A percentile compares a stretch with the other conserved stretches of the same genome.
Conservation (phyloP, 2,329 filamentous ascomycete genomes). For the Xylariaceae sp. region DNA sequence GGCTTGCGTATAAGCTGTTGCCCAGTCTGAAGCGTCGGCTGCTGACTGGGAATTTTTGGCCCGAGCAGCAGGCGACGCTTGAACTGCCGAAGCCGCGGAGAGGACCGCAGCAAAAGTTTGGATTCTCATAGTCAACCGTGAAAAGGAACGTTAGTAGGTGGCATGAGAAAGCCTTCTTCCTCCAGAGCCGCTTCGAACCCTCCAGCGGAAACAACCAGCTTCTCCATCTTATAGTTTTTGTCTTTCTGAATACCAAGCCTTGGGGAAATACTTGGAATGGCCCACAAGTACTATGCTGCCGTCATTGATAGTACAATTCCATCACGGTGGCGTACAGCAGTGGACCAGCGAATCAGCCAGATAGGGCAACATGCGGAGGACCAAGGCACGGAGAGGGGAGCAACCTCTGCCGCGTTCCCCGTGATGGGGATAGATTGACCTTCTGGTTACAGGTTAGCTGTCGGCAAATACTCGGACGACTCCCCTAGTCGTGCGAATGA, state of each 20-base stretch:
- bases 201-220: neutral
- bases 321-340: constrained; percentile 16
- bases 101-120: constrained; percentile 26
- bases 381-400: constrained; percentile 30
- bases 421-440: constrained; percentile 32
- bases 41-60: constrained; percentile 3
- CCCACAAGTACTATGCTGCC: constrained; percentile 26
- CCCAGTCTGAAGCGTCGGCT: constrained; percentile 55
- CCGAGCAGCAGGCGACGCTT: constrained; percentile 18
- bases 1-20: constrained; percentile 72
- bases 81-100: constrained; percentile 27
- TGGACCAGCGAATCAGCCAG: constrained; percentile 26
- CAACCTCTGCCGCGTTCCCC: constrained; percentile 30
- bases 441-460: constrained; percentile 35
- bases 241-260: neutral
- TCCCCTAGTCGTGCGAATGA: too few species aligned
- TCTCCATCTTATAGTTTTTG: constrained; percentile 31
- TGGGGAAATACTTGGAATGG: constrained; percentile 7
- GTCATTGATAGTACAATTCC: constrained; percentile 7
- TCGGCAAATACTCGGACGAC: constrained; percentile 29
- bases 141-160: constrained; percentile 1
- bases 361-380: constrained; percentile 39
- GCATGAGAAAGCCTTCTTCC: neutral
- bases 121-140: constrained; percentile 31
- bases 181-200: neutral